Evolutionary conservation across 768 basidiomycete species (phyloP).

Genomic region (Amanita pallidorosea): DNA sequence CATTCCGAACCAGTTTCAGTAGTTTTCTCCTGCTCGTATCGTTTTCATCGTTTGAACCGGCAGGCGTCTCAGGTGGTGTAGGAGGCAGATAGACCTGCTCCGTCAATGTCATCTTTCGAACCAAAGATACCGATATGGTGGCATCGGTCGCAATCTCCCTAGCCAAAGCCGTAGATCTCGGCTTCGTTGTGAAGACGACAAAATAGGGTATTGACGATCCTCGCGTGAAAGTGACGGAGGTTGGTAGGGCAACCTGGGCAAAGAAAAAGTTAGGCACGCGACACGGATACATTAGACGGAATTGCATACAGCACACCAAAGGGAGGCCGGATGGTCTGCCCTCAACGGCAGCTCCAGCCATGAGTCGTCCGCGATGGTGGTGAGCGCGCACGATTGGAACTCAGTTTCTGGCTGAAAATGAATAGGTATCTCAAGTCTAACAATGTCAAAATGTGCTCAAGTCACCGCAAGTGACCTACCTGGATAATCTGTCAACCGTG

Average conservation of each 20-base stretch:
- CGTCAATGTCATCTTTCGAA: slow-evolving; percentile 48
- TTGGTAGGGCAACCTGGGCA: slow-evolving; percentile 55
- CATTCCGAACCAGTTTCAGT: slow-evolving; percentile 20
- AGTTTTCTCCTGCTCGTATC: slow-evolving; percentile 20
- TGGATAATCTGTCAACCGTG: slow-evolving; percentile 20
- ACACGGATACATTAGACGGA: slow-evolving; percentile 1
- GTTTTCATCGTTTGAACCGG: slow-evolving; percentile 32
- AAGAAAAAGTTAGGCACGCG: slow-evolving; percentile 3
- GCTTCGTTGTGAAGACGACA: slow-evolving; percentile 60
- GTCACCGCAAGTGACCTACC: slow-evolving; percentile 6
- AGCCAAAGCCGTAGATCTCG: slow-evolving; percentile 40
- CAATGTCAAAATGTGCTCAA: background rate
- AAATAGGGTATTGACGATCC: slow-evolving; percentile 56
- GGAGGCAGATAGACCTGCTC: slow-evolving; percentile 29
- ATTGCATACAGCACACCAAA: slow-evolving; percentile 52
- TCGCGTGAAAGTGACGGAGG: slow-evolving; percentile 50
- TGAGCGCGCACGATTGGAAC: slow-evolving; percentile 46
- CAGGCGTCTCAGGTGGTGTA: slow-evolving; percentile 39
- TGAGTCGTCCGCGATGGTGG: slow-evolving; percentile 28
- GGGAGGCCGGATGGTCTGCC: slow-evolving; percentile 51
- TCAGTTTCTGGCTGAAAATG: slow-evolving; percentile 49
- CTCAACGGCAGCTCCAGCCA: slow-evolving; percentile 65
- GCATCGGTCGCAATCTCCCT: slow-evolving; percentile 64
- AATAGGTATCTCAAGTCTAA: slow-evolving; percentile 56
- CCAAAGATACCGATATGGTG: slow-evolving; percentile 55